phyloP scores from a whole-genome alignment of 2,329 filamentous ascomycete genomes.

The Alternaria viburni region DNA sequence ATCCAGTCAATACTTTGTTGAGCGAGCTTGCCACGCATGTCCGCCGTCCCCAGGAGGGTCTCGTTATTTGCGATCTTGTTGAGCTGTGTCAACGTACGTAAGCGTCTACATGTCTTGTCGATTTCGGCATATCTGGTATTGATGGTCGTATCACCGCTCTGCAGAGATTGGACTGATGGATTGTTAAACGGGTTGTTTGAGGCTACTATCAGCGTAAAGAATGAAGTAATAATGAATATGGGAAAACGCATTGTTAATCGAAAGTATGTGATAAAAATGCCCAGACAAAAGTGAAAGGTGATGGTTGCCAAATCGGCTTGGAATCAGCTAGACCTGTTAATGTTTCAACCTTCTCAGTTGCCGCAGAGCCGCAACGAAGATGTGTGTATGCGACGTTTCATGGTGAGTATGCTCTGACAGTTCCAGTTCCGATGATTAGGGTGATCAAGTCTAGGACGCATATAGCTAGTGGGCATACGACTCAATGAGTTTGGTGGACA shows the following conservation, averaged over 20 bases:
- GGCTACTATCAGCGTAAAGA: background rate
- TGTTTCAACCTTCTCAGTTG: conserved; percentile 13
- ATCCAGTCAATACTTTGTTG: conserved; percentile 14
- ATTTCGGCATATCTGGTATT: background rate
- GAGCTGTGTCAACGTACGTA: conserved; percentile 28
- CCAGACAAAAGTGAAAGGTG: background rate
- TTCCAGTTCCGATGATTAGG: background rate
- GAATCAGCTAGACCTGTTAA: conserved; percentile 2
- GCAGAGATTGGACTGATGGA: background rate
- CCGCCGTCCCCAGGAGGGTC: conserved; percentile 28
- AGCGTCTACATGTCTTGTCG: conserved; percentile 24
- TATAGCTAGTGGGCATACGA: too few relatives aligned
- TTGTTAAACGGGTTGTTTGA: background rate
- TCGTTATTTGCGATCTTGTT: conserved; percentile 34
- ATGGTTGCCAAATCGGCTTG: background rate
- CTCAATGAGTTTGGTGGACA: too few relatives aligned
- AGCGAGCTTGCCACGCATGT: conserved; percentile 23
- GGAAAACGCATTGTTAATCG: background rate
- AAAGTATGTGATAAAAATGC: background rate
- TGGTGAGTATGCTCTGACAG: background rate
- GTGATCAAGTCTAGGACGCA: too few relatives aligned
- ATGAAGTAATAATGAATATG: background rate
- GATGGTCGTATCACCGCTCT: background rate
- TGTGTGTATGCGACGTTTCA: background rate
- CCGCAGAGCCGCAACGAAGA: background rate